Conservation (phyloP, 2,329 filamentous ascomycete genomes). For the Xylariaceae sp. region DNA sequence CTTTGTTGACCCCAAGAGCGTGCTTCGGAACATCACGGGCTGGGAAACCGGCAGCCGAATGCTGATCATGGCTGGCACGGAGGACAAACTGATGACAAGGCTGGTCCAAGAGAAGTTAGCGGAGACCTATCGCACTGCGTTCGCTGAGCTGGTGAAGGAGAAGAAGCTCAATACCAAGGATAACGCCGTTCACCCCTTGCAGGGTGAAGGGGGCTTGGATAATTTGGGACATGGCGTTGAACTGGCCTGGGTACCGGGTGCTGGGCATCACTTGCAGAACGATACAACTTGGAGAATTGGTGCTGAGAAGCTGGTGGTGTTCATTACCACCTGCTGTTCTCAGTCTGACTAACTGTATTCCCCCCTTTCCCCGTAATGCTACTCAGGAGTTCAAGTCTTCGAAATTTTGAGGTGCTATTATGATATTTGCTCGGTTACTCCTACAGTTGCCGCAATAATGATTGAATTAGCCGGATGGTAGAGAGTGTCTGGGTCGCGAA, state of each 20-base stretch:
- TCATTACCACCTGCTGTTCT: too few relatives aligned
- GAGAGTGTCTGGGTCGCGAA: too few relatives aligned
- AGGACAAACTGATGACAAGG: slow-evolving; percentile 50
- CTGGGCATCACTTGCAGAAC: slow-evolving; percentile 61
- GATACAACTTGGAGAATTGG: slow-evolving; percentile 56
- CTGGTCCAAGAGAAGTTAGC: slow-evolving; percentile 48
- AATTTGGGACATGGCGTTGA: slow-evolving; percentile 46
- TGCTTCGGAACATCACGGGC: slow-evolving; percentile 46
- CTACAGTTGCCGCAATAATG: too few relatives aligned
- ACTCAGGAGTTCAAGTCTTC: neutral
- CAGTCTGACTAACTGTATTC: slow-evolving; percentile 27
- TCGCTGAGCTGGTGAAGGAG: slow-evolving; percentile 37
- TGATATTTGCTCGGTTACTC: too few relatives aligned
- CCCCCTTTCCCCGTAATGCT: neutral
- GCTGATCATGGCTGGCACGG: slow-evolving; percentile 47
- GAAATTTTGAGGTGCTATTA: neutral
- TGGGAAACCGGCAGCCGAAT: slow-evolving; percentile 42
- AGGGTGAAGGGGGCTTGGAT: slow-evolving; percentile 35
- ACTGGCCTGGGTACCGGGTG: slow-evolving; percentile 49
- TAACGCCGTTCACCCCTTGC: slow-evolving; percentile 18
- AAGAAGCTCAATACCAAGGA: slow-evolving; percentile 40
- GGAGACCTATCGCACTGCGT: slow-evolving; percentile 44
- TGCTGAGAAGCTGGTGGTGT: slow-evolving; percentile 51
- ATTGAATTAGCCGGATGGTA: too few relatives aligned
- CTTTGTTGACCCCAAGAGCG: slow-evolving; percentile 49